Base-by-base conservation (phyloP, 768 basidiomycete species). In the Lactarius hengduanensis region DNA sequence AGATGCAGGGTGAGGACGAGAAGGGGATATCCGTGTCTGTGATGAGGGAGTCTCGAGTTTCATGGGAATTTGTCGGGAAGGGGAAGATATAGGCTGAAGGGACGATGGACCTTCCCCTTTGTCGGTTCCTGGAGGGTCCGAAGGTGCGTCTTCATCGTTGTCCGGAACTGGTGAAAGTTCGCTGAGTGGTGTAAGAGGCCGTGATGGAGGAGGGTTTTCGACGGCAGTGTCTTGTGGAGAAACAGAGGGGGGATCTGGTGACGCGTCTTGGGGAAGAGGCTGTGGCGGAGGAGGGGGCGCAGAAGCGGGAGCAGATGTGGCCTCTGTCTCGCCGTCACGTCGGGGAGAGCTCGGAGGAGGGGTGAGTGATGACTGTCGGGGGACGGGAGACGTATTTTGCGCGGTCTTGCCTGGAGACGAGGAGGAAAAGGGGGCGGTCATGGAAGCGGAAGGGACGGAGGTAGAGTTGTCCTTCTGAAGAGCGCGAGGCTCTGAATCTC, bases 91-190 rank as follows among this genome's bases (percentile, higher is more conserved):
- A 22, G 54, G 55, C 40, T 63, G 67, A 34, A 54, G 64, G 32
- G 69, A 64, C 41, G 64, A 62, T 18, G 65, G 43, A 26, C 64
- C 70, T 60, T 68, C 68, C 61, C 72, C 68, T 43, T 66, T 70
- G 43, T 69, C 59, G n/a, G 71, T 68, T 15, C 68, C 67, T 40
- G 77, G 76, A 60, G 80, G 77, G 61, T 77, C 76, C 26, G 78
- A 75, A 59, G 80, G 76, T 58, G 76, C 75, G 3, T 80, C 79
- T 18, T 85, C 84, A 57, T 86, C 85, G 28, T 79, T 78, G 71
- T 86, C 85, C 47, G 87, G 84, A 0, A 87, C 82, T 1, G 88
- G 86, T 9, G 90, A 90, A 30, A 91, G 84, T 68, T 91, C 90
- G 70, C 87, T 91, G 73, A 92, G 84, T 3, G 90, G 90, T 0